phyloP scores from a whole-genome alignment of 1,284 basidiomycete genomes.

The Rhodotorula sp. region DNA sequence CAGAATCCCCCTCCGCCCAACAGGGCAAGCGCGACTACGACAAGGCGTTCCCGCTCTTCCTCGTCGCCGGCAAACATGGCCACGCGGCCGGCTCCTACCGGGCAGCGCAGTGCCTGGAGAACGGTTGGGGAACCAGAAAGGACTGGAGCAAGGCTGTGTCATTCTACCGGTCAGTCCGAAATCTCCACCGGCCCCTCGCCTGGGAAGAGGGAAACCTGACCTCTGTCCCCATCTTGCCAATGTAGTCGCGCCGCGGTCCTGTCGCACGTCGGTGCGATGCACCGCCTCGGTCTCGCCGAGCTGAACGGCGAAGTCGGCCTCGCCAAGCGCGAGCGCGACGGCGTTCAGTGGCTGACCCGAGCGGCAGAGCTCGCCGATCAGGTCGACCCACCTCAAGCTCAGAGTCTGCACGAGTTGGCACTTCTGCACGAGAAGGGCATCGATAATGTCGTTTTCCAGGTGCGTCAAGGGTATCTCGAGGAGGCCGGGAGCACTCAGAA shows the following conservation, averaged over 20 bases:
- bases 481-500: not conserved
- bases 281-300: slow-evolving; percentile 91
- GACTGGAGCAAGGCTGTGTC: slow-evolving; percentile 88
- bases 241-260: slow-evolving; percentile 81
- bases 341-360: slow-evolving; percentile 97
- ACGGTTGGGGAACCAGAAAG: slow-evolving; percentile 94
- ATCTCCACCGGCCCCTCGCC: not conserved
- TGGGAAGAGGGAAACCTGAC: not conserved
- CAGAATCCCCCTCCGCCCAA: too few species aligned
- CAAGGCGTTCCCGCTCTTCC: slow-evolving; percentile 91
- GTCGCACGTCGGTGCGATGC: slow-evolving; percentile 91
- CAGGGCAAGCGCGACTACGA: slow-evolving; percentile 88
- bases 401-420: slow-evolving; percentile 94
- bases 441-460: slow-evolving; percentile 90
- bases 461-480: not conserved
- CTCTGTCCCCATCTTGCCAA: not conserved
- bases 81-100: slow-evolving; percentile 95
- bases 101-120: slow-evolving; percentile 96
- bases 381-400: slow-evolving; percentile 49
- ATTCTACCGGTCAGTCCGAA: slow-evolving; percentile 65
- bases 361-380: slow-evolving; percentile 78
- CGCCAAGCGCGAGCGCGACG: slow-evolving; percentile 84
- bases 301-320: slow-evolving; percentile 92
- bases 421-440: slow-evolving; percentile 91
- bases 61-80: slow-evolving; percentile 96